Evolutionary conservation across 345 rosid species (phyloP).

Genomic region (Lepidium aucheri): DNA sequence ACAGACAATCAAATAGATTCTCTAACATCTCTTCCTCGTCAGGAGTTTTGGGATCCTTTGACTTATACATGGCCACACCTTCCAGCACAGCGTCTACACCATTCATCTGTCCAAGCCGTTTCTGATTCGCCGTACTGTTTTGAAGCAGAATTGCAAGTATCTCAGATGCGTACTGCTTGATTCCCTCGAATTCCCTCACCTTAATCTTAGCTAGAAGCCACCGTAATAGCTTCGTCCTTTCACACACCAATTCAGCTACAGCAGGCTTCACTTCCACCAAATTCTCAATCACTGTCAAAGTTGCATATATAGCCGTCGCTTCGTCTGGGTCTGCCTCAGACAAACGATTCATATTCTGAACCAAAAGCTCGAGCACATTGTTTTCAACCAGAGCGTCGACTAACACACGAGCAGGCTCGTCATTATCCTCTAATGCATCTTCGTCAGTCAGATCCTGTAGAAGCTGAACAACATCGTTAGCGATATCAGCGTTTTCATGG

Average conservation of each 20-base stretch:
- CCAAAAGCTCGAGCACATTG: constrained; percentile 78
- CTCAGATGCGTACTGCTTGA: constrained; percentile 94
- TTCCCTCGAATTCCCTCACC: constrained; percentile 77
- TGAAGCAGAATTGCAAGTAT: constrained; percentile 84
- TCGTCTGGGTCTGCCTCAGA: constrained; percentile 82
- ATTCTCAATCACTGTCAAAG: constrained; percentile 80
- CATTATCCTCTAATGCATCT: constrained; percentile 81
- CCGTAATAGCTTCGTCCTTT: constrained; percentile 67
- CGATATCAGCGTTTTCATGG: constrained; percentile 81
- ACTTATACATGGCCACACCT: constrained; percentile 91
- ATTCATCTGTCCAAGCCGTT: constrained; percentile 85
- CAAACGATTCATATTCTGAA: constrained; percentile 79
- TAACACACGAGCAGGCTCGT: constrained; percentile 66
- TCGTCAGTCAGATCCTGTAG: constrained; percentile 90
- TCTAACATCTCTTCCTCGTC: constrained; percentile 99
- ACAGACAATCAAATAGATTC: constrained; percentile 78
- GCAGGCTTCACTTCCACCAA: constrained; percentile 88
- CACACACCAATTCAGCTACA: constrained; percentile 84
- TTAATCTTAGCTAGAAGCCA: constrained; percentile 80
- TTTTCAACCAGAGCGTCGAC: constrained; percentile 71
- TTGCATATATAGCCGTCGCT: constrained; percentile 61
- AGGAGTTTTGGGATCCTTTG: constrained; percentile 76
- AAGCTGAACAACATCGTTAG: constrained; percentile 82
- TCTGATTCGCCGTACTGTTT: constrained; percentile 78
- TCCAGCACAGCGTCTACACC: constrained; percentile 90